Percentiles rank a stretch among this genome's conserved stretches.
These are phyloP conservation scores for Megacollybia platyphylla DNA, from an alignment of 1,284 basidiomycete genomes.

Conservation along the genomic window DNA sequence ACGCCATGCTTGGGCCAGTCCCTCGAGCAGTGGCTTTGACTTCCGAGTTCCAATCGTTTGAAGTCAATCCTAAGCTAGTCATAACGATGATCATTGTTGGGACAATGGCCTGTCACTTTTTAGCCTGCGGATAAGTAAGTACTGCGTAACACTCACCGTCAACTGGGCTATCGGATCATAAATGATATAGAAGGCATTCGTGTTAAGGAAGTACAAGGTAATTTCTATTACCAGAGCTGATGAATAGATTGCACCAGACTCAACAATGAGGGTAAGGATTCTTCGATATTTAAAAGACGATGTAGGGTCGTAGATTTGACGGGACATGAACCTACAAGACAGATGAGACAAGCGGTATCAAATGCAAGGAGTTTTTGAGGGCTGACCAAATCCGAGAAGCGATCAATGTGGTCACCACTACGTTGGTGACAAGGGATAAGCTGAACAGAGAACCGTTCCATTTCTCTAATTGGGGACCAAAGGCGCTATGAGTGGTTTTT, in stretches of 20 bases:
- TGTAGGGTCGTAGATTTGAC: constrained; percentile 4
- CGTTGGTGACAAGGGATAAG: constrained; percentile 24
- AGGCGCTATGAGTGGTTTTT: constrained; percentile 19
- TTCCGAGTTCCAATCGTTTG: constrained; percentile 12
- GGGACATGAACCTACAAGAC: constrained; percentile 13
- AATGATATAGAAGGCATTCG: constrained; percentile 25
- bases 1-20: not conserved
- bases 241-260: constrained; percentile 26
- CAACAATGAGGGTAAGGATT: constrained; percentile 22
- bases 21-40: not conserved
- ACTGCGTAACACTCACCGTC: constrained; percentile 14
- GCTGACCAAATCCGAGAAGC: constrained; percentile 21
- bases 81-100: constrained; percentile 21
- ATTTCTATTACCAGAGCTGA: constrained; percentile 23
- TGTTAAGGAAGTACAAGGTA: constrained; percentile 21
- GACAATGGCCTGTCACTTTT: constrained; percentile 14
- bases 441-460: constrained; percentile 26
- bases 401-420: constrained; percentile 20
- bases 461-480: constrained; percentile 14
- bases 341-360: not conserved
- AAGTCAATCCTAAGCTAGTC: constrained; percentile 17
- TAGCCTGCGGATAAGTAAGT: not conserved
- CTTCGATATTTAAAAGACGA: constrained; percentile 16
- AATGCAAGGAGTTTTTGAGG: not conserved
- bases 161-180: constrained; percentile 27